Conservation (phyloP, 306 rosid genomes). For the Carpinus fangiana region DNA sequence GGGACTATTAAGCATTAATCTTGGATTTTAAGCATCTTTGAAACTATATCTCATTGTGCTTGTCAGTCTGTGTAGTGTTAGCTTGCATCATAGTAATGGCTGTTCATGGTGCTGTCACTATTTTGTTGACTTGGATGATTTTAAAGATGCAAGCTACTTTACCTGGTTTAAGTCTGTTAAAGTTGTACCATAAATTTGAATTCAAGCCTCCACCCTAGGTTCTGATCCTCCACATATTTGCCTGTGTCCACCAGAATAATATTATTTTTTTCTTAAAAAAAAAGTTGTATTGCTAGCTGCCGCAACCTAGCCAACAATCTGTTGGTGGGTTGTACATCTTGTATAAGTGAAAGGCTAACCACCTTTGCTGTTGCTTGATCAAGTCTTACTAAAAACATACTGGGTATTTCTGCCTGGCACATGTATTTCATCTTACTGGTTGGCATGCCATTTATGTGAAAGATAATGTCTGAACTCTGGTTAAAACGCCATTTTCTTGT, state of each 20-base stretch:
- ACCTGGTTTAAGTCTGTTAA: background rate
- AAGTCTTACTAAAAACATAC: background rate
- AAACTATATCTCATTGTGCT: background rate
- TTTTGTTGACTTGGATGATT: background rate
- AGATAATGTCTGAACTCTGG: background rate
- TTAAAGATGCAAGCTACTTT: background rate
- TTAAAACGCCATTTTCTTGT: background rate
- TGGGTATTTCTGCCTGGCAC: background rate
- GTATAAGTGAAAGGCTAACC: background rate
- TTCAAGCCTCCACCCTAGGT: background rate
- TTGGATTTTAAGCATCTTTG: background rate
- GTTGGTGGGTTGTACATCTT: background rate
- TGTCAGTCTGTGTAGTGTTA: background rate
- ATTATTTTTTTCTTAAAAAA: background rate
- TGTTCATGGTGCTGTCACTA: background rate
- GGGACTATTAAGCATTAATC: background rate
- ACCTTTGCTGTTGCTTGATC: background rate
- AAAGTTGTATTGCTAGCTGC: background rate
- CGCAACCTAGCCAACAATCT: background rate
- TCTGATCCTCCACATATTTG: background rate
- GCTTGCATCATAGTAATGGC: background rate
- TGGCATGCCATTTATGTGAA: background rate
- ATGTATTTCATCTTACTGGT: background rate
- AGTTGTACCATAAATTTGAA: background rate
- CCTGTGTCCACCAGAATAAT: background rate